phyloP scores from a whole-genome alignment of 2,329 filamentous ascomycete species.

The Colletotrichum sp. region DNA sequence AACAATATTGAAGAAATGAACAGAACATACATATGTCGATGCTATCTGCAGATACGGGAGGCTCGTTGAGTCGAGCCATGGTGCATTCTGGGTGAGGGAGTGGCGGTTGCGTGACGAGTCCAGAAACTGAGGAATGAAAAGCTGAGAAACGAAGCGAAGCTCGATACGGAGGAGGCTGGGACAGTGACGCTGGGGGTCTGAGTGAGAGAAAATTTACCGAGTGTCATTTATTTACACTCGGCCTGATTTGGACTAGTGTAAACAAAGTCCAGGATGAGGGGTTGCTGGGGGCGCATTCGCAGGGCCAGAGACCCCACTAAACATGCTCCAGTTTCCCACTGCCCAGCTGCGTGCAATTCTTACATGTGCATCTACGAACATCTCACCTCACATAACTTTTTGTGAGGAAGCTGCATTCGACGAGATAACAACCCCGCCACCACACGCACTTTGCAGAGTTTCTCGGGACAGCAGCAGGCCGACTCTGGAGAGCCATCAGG shows the following conservation, averaged over 20 bases:
- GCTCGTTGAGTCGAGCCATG: slow-evolving; percentile 86
- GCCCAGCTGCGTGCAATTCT: neutral
- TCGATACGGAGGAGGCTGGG: slow-evolving; percentile 18
- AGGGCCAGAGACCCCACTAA: neutral
- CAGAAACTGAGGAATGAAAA: slow-evolving; percentile 7
- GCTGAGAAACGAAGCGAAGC: slow-evolving; percentile 6
- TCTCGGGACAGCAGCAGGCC: neutral
- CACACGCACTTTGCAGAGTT: neutral
- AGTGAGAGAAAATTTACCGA: slow-evolving; percentile 22
- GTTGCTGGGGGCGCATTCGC: slow-evolving; percentile 19
- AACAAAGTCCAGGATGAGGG: neutral
- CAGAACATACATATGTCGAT: slow-evolving; percentile 73
- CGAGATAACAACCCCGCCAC: neutral
- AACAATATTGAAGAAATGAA: slow-evolving; percentile 24
- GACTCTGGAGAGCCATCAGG: neutral
- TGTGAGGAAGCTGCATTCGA: neutral
- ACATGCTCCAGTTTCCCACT: neutral
- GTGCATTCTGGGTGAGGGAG: slow-evolving; percentile 37
- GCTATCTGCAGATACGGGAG: slow-evolving; percentile 69
- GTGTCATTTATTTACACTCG: slow-evolving; percentile 24
- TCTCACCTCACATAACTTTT: neutral
- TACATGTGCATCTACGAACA: slow-evolving; percentile 1
- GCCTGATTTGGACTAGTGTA: slow-evolving; percentile 16
- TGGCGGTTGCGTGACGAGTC: neutral
- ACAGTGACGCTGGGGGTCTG: slow-evolving; percentile 14